Conservation (phyloP, 139 green algal genomes). For the Volvox africanus region DNA sequence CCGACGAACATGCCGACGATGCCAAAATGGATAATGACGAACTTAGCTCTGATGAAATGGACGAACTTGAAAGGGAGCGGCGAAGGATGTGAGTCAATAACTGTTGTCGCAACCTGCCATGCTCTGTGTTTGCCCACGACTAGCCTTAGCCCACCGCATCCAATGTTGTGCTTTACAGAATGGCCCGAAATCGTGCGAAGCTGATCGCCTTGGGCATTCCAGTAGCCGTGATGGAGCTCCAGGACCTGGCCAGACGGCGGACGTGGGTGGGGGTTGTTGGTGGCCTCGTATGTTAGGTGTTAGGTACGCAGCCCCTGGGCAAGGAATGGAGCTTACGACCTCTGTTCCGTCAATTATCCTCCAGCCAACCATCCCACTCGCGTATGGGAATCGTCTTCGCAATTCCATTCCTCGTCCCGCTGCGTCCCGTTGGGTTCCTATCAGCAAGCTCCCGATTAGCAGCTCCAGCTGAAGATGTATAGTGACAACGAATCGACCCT, state of each 20-base stretch:
- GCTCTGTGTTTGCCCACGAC: too few species aligned
- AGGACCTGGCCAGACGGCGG: slow-evolving; percentile 25
- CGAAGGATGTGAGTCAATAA: background rate
- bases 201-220: slow-evolving; percentile 58
- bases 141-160: background rate
- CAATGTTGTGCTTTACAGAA: slow-evolving; percentile 24
- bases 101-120: background rate
- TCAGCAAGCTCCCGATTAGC: too few species aligned
- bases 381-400: too few species aligned
- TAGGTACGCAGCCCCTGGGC: too few species aligned
- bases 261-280: background rate
- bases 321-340: too few species aligned
- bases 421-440: too few species aligned
- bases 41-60: background rate
- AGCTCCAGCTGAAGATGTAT: too few species aligned
- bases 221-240: slow-evolving; percentile 48
- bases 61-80: slow-evolving; percentile 12
- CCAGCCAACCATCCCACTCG: too few species aligned
- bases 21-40: background rate
- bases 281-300: too few species aligned
- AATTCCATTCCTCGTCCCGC: too few species aligned
- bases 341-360: too few species aligned
- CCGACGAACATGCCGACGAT: background rate
- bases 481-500: too few species aligned
- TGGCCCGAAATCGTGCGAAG: slow-evolving; percentile 58